These are phyloP conservation scores for Ilyonectria mors-panacis DNA, from an alignment of 2,329 filamentous ascomycete genomes.

Conservation along the genomic window DNA sequence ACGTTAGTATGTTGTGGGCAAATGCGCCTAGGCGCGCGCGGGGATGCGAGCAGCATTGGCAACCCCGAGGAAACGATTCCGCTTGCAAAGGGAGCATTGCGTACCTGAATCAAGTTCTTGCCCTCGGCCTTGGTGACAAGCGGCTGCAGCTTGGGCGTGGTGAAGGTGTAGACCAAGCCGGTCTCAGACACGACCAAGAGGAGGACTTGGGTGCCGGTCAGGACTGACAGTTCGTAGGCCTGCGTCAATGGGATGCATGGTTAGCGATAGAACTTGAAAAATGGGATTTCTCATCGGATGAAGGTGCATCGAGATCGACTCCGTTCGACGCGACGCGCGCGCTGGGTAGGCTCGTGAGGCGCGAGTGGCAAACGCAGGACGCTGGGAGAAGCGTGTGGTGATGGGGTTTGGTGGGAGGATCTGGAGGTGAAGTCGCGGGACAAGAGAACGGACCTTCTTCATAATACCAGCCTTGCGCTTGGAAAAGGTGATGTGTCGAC, in stretches of 20 bases:
- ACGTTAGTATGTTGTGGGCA: constrained; percentile 2
- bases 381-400: background rate
- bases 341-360: constrained; percentile 11
- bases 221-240: constrained; percentile 97
- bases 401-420: constrained; percentile 7
- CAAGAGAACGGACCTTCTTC: constrained; percentile 87
- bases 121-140: constrained; percentile 98
- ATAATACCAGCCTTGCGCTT: constrained; percentile 99
- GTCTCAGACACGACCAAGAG: constrained; percentile 98
- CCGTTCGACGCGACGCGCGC: constrained; percentile 12
- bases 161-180: constrained; percentile 97
- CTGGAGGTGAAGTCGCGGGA: constrained; percentile 7
- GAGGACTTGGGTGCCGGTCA: constrained; percentile 97
- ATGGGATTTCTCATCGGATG: background rate
- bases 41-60: constrained; percentile 5
- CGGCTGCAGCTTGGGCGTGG: constrained; percentile 97
- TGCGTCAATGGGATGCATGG: constrained; percentile 55
- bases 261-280: constrained; percentile 38
- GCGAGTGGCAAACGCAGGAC: constrained; percentile 1
- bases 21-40: constrained; percentile 7
- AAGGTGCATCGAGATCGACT: constrained; percentile 3
- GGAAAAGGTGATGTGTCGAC: constrained; percentile 98
- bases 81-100: constrained; percentile 48
- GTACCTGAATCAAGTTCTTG: constrained; percentile 99
- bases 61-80: background rate